Percentiles rank a stretch among this genome's conserved stretches.
Conservation (phyloP, 345 rosid species). For the Psidium friedrichsthalianum region DNA sequence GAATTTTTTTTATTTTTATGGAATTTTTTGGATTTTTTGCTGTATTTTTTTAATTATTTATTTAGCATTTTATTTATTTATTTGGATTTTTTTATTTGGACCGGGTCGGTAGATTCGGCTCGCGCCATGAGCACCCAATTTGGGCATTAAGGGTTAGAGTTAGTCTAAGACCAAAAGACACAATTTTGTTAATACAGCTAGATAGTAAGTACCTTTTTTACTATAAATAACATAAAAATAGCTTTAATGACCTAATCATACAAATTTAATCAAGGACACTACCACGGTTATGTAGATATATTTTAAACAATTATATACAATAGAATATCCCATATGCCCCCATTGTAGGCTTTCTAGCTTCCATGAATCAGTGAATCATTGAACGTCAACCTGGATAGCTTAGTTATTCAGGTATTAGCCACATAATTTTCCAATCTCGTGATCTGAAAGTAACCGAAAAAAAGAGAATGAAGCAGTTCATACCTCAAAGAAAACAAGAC, state of each 20-base stretch:
- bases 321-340: background rate
- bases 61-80: too few relatives aligned
- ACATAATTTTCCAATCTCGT: background rate
- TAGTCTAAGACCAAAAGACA: too few relatives aligned
- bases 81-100: too few relatives aligned
- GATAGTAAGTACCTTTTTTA: background rate
- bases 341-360: background rate
- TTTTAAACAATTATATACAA: background rate
- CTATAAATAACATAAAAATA: background rate
- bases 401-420: background rate
- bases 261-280: background rate
- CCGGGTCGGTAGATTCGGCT: too few relatives aligned
- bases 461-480: background rate
- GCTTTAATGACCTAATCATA: background rate
- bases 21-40: too few relatives aligned
- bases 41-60: too few relatives aligned
- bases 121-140: too few relatives aligned
- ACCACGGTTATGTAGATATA: background rate
- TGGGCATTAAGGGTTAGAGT: too few relatives aligned
- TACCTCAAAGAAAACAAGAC: slow-evolving; percentile 89
- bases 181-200: background rate
- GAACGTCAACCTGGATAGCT: background rate
- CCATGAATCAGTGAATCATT: background rate
- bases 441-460: background rate
- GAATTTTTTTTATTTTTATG: too few relatives aligned